Conservation (phyloP, 352 stramenopile species). For the Saprolegnia parasitica region DNA sequence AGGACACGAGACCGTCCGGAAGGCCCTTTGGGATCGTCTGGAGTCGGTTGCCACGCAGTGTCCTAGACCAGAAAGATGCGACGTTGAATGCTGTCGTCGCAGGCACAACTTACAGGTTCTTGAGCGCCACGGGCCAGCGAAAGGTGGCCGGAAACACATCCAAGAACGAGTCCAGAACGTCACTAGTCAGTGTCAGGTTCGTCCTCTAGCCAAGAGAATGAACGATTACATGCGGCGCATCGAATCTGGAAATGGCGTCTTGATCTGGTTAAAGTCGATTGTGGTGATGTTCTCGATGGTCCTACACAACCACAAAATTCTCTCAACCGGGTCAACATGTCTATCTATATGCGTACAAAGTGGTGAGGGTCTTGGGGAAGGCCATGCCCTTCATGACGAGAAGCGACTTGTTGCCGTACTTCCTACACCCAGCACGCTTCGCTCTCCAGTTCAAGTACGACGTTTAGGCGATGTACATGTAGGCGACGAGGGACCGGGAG, state of each 20-base stretch:
- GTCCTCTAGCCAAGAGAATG: too few relatives aligned
- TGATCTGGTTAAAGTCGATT: not conserved
- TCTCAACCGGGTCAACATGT: not conserved
- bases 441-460: too few relatives aligned
- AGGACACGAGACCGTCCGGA: not conserved
- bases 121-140: not conserved
- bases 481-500: not conserved
- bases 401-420: not conserved
- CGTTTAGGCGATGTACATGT: not conserved
- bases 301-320: not conserved
- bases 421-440: not conserved
- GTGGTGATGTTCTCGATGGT: not conserved
- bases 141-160: not conserved
- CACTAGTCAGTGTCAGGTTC: not conserved
- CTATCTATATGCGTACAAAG: not conserved
- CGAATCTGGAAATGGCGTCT: not conserved
- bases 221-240: not conserved
- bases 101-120: not conserved
- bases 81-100: too few relatives aligned
- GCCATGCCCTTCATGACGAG: constrained; percentile 9
- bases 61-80: too few relatives aligned
- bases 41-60: not conserved
- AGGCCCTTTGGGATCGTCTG: not conserved
- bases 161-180: not conserved
- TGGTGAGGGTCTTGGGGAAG: not conserved